phyloP scores from a whole-genome alignment of 495 filamentous ascomycete genomes.

The Astrocystis sublimbata region DNA sequence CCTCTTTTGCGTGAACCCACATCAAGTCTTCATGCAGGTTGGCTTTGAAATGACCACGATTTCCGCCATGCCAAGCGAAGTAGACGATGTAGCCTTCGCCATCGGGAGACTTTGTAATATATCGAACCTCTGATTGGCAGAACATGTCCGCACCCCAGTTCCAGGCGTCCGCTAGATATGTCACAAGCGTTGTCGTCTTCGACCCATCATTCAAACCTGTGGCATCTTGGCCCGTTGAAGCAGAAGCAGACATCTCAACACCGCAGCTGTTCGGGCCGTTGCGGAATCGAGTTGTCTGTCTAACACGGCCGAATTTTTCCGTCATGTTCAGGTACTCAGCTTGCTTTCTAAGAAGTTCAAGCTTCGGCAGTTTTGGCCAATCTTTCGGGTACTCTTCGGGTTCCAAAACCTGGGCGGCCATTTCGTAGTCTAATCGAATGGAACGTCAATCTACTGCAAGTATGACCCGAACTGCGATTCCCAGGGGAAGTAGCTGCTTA shows the following conservation, averaged over 20 bases:
- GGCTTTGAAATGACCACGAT: conserved; percentile 57
- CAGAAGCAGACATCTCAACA: conserved; percentile 61
- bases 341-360: conserved; percentile 59
- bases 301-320: conserved; percentile 57
- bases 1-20: conserved; percentile 66
- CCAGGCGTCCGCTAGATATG: conserved; percentile 71
- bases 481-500: conserved; percentile 32
- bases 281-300: conserved; percentile 62
- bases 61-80: conserved; percentile 65
- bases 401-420: conserved; percentile 58
- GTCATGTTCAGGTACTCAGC: conserved; percentile 50
- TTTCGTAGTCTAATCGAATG: conserved; percentile 52
- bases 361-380: conserved; percentile 56
- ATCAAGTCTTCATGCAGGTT: conserved; percentile 62
- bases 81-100: conserved; percentile 59
- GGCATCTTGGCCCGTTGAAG: conserved; percentile 59
- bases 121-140: conserved; percentile 68
- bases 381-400: conserved; percentile 59
- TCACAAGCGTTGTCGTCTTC: conserved; percentile 65
- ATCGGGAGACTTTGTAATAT: conserved; percentile 56
- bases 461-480: not conserved
- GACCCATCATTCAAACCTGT: conserved; percentile 69
- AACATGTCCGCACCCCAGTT: conserved; percentile 76
- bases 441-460: not conserved
- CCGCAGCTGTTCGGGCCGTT: conserved; percentile 62